Conservation (phyloP, 2,329 filamentous ascomycete genomes). For the Zasmidium cellare region DNA sequence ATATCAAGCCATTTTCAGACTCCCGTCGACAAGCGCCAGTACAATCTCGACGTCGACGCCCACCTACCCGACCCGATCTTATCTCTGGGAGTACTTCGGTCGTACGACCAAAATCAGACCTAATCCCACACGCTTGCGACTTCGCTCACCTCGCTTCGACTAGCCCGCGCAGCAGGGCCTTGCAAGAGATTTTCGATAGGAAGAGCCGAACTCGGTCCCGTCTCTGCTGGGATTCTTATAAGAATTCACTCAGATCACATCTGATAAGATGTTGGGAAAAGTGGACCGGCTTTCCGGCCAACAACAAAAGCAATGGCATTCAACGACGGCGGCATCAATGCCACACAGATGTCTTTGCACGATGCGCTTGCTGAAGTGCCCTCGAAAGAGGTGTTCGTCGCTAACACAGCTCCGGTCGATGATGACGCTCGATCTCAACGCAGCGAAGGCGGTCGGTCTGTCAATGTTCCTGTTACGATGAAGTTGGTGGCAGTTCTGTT, state of each 20-base stretch:
- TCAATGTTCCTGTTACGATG: constrained; percentile 31
- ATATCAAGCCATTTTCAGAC: too few relatives aligned
- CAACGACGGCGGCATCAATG: background rate
- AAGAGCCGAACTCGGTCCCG: background rate
- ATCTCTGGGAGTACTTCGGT: background rate
- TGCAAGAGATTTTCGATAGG: background rate
- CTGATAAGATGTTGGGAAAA: background rate
- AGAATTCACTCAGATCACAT: background rate
- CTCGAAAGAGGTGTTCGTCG: background rate
- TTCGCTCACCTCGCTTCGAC: constrained; percentile 1
- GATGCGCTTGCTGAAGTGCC: background rate
- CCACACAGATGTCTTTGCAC: background rate
- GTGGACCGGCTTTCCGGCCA: background rate
- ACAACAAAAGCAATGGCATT: background rate
- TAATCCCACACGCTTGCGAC: too few relatives aligned
- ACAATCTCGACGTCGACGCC: too few relatives aligned
- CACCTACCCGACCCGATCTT: too few relatives aligned
- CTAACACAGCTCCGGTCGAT: background rate
- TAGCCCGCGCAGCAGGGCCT: background rate
- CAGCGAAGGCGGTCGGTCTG: constrained; percentile 13
- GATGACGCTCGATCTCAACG: constrained; percentile 10
- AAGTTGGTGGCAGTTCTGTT: constrained; percentile 49
- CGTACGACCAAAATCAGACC: background rate
- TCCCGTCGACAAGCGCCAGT: too few relatives aligned
- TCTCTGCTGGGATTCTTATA: background rate